Conservation (phyloP, 306 rosid species). For the Castanea crenata region DNA sequence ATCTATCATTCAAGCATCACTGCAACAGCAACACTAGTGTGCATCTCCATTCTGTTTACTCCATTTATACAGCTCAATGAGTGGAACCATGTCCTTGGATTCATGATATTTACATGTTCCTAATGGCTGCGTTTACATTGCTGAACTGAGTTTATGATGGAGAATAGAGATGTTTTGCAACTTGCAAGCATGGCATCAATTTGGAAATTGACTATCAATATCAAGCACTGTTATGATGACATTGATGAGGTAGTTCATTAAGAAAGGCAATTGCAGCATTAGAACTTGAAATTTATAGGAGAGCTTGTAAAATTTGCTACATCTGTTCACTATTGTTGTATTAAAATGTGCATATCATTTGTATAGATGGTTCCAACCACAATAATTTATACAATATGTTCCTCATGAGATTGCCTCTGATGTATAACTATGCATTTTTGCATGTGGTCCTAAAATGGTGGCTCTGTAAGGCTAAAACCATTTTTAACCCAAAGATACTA, state of each 20-base stretch:
- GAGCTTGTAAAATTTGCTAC: too few relatives aligned
- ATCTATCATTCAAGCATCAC: conserved; percentile 73
- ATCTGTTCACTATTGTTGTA: too few relatives aligned
- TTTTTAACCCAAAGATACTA: too few relatives aligned
- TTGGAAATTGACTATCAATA: neutral
- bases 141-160: conserved; percentile 5
- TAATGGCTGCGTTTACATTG: neutral
- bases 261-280: neutral
- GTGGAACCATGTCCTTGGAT: neutral
- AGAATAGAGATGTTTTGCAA: neutral
- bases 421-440: too few relatives aligned
- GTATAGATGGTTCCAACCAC: too few relatives aligned
- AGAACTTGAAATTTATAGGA: neutral
- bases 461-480: too few relatives aligned
- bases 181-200: neutral
- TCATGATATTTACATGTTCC: neutral
- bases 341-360: too few relatives aligned
- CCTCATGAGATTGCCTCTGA: too few relatives aligned
- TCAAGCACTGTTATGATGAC: too few relatives aligned
- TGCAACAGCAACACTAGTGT: conserved; percentile 43
- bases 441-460: too few relatives aligned
- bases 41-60: conserved; percentile 15
- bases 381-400: too few relatives aligned
- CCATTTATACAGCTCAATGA: neutral
- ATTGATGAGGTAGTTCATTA: neutral